Evolutionary conservation across 257 asterid species (phyloP).

Genomic region (Scutellaria minor): DNA sequence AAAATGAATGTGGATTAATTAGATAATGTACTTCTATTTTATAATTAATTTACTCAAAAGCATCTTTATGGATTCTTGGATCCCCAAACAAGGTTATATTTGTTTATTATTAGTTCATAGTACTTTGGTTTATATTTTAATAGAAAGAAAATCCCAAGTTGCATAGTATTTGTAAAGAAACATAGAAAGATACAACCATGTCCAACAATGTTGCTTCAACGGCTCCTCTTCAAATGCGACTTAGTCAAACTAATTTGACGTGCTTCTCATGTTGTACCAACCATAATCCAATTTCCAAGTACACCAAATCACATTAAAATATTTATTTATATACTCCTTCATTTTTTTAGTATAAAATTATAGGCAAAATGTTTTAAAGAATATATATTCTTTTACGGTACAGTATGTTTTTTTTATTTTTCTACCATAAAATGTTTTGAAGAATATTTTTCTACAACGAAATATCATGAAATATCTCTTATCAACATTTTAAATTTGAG

Average conservation of each 20-base stretch:
- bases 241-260: conserved; percentile 38
- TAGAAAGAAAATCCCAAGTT: conserved; percentile 8
- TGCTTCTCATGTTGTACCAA: conserved; percentile 38
- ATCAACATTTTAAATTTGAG: no score
- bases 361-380: no score
- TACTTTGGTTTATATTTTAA: conserved; percentile 17
- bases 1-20: neutral
- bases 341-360: no score
- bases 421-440: no score
- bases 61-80: conserved; percentile 39
- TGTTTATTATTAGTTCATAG: conserved; percentile 8
- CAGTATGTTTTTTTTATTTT: no score
- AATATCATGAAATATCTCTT: no score
- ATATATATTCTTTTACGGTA: no score
- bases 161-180: neutral
- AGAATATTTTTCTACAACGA: no score
- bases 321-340: no score
- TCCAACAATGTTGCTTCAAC: conserved; percentile 23
- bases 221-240: conserved; percentile 31
- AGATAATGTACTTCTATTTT: neutral
- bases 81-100: conserved; percentile 30
- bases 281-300: conserved; percentile 10
- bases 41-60: conserved; percentile 33
- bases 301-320: neutral
- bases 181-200: conserved; percentile 32